A percentile compares a stretch with the other conserved stretches of the same genome.
phyloP scores from a whole-genome alignment of 139 green algal genomes.

The Deuterostichococcus epilithicus region DNA sequence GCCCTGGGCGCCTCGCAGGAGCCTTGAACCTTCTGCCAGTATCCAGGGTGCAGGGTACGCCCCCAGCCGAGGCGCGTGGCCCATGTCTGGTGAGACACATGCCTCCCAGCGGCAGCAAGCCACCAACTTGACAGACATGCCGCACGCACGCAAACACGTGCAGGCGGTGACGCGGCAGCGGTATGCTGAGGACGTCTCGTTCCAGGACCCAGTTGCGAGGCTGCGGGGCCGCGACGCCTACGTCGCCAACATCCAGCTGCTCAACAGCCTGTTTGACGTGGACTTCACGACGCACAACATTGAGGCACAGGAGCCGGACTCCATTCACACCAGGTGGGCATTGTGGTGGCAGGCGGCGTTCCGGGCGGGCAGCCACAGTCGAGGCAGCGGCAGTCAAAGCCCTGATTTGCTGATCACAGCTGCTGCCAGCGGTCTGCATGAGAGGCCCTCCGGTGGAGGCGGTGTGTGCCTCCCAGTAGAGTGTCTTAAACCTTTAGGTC shows the following conservation, averaged over 20 bases:
- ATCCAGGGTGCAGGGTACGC: too few relatives aligned
- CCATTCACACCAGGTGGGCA: slow-evolving; percentile 32
- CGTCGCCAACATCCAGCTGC: slow-evolving; percentile 21
- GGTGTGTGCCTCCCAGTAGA: background rate
- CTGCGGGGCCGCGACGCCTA: slow-evolving; percentile 31
- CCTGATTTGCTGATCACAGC: background rate
- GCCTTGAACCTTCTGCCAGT: too few relatives aligned
- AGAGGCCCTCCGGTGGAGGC: background rate
- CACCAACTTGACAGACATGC: too few relatives aligned
- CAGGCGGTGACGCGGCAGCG: background rate
- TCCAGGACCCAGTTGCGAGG: slow-evolving; percentile 43
- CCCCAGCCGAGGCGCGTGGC: too few relatives aligned
- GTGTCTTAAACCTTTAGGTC: background rate
- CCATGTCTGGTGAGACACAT: too few relatives aligned
- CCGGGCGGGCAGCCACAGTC: background rate
- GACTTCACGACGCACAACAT: slow-evolving; percentile 48
- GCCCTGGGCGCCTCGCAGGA: too few relatives aligned
- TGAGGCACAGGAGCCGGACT: slow-evolving; percentile 21
- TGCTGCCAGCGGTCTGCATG: background rate
- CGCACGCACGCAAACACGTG: background rate
- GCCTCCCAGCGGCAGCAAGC: too few relatives aligned
- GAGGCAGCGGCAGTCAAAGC: background rate
- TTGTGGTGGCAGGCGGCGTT: background rate
- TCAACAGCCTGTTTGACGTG: slow-evolving; percentile 53
- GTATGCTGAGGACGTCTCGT: slow-evolving; percentile 22